These are phyloP conservation scores for Cenchrus fungigraminus DNA, from an alignment of 176 grass and related monocot species.

Conservation along the genomic window DNA sequence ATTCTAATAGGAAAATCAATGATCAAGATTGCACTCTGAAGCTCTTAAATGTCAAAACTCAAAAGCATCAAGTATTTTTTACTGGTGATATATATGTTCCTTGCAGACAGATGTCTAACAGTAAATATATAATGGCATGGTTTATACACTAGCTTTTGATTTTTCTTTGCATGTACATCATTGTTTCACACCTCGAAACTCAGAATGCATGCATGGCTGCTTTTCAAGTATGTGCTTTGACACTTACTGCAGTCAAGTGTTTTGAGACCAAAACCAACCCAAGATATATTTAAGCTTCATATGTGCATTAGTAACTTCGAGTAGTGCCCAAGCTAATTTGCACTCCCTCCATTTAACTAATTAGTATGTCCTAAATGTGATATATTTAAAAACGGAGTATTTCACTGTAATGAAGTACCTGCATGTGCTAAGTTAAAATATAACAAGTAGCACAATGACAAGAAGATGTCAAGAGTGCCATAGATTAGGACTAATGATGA, in stretches of 20 bases:
- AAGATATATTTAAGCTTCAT: background rate
- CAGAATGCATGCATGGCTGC: slow-evolving; percentile 9
- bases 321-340: background rate
- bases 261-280: slow-evolving; percentile 12
- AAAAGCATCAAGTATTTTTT: background rate
- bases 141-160: background rate
- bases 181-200: background rate
- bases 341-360: too few species aligned
- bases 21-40: background rate
- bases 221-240: slow-evolving; percentile 5
- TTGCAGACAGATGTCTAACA: background rate
- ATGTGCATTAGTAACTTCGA: background rate
- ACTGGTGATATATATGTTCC: background rate
- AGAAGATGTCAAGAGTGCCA: slow-evolving; percentile 8
- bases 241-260: background rate
- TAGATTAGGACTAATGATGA: background rate
- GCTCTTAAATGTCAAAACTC: background rate
- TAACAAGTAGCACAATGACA: background rate
- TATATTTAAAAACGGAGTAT: background rate
- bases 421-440: slow-evolving; percentile 29
- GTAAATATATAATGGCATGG: background rate
- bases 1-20: background rate
- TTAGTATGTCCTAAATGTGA: background rate
- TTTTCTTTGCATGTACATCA: slow-evolving; percentile 10
- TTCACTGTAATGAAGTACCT: slow-evolving; percentile 4